phyloP scores from a whole-genome alignment of 768 basidiomycete species.

The Tricholoma terreum region DNA sequence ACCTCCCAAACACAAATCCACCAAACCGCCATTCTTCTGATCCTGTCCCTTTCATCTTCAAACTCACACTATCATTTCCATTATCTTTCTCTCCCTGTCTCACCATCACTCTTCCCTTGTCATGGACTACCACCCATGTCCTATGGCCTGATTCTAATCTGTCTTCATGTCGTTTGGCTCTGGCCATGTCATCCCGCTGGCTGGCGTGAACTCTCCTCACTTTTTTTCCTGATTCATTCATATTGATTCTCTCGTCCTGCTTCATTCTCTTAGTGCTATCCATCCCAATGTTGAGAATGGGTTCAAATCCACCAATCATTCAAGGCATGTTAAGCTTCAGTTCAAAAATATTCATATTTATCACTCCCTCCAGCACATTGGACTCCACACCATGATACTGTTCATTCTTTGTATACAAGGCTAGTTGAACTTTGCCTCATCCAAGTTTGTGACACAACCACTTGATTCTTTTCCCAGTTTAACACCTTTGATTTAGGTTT shows the following conservation, averaged over 20 bases:
- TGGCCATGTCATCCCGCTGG: too few relatives aligned
- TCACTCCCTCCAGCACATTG: not conserved
- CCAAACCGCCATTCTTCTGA: not conserved
- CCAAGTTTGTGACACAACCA: not conserved
- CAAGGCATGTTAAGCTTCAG: not conserved
- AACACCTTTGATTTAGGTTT: not conserved
- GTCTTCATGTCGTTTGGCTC: too few relatives aligned
- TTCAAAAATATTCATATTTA: not conserved
- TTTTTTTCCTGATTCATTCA: too few relatives aligned
- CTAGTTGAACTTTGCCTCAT: not conserved
- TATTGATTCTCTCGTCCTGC: too few relatives aligned
- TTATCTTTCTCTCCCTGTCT: not conserved
- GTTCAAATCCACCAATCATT: not conserved
- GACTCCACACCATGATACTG: not conserved
- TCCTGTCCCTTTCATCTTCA: not conserved
- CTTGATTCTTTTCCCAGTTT: not conserved
- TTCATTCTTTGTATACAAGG: not conserved
- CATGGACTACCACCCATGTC: not conserved
- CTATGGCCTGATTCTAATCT: not conserved
- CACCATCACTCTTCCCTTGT: not conserved
- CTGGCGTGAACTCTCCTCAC: too few relatives aligned
- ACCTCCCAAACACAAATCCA: too few relatives aligned
- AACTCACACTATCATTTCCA: not conserved
- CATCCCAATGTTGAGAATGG: too few relatives aligned
- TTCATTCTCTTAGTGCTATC: too few relatives aligned